These are phyloP conservation scores for Eucommia ulmoides DNA, from an alignment of 257 asterid genomes.

Conservation along the genomic window DNA sequence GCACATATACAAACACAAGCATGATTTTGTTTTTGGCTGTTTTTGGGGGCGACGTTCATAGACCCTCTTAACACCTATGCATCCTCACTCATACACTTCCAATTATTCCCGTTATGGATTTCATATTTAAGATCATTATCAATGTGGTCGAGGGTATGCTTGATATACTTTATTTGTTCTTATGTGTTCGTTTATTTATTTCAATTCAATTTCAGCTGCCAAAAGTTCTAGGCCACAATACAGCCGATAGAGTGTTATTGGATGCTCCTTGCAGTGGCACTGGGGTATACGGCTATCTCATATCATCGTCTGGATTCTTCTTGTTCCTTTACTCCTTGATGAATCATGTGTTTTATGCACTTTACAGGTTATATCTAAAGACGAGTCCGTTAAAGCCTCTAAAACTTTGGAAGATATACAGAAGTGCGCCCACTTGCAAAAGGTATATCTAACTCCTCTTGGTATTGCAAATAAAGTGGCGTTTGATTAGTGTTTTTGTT, in stretches of 20 bases:
- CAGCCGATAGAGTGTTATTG: slow-evolving; percentile 76
- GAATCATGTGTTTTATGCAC: not conserved
- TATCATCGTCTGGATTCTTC: slow-evolving; percentile 8
- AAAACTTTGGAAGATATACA: slow-evolving; percentile 71
- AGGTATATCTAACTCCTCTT: too few relatives aligned
- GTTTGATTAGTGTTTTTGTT: too few relatives aligned
- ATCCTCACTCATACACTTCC: not conserved
- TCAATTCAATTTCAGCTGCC: slow-evolving; percentile 47
- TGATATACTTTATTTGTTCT: not conserved
- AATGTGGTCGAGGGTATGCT: not conserved
- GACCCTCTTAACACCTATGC: not conserved
- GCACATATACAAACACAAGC: too few relatives aligned
- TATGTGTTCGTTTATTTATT: too few relatives aligned
- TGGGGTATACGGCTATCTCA: slow-evolving; percentile 63
- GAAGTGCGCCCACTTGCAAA: slow-evolving; percentile 64
- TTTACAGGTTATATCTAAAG: slow-evolving; percentile 87
- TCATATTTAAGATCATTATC: not conserved
- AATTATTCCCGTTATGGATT: not conserved
- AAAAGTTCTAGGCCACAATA: slow-evolving; percentile 63
- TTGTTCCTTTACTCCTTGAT: slow-evolving; percentile 6
- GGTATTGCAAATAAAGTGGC: too few relatives aligned
- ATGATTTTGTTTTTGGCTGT: not conserved
- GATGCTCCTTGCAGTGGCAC: slow-evolving; percentile 99
- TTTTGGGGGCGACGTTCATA: not conserved
- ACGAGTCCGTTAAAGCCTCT: slow-evolving; percentile 82